Base-by-base conservation (phyloP, 108 stramenopile species). In the Schizochytrium sp. region DNA sequence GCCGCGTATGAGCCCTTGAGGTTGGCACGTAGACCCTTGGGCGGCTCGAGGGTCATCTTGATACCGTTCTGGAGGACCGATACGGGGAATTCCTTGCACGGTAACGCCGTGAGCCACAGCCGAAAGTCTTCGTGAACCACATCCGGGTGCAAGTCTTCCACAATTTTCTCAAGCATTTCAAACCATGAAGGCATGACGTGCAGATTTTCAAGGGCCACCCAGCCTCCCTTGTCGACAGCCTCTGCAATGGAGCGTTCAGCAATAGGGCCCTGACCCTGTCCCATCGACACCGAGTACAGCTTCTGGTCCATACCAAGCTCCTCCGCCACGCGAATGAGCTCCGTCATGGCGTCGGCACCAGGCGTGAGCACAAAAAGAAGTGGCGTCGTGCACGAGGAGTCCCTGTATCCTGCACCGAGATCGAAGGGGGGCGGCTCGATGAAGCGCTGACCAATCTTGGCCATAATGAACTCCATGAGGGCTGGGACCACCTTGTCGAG, bases 1-100 rank as follows among this genome's bases (percentile, higher is more conserved):
- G 87, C 92, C 58, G 59, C 90, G 87, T 87, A 93, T 14, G 91
- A 91, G 25, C 92, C 93, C 43, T 93, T 69, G 16, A 95, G 60
- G 60, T 93, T 94, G 34, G 94, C 94, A 12, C 94, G 90, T 92
- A 95, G 87, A 43, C 94, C 94, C 92, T 92, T 93, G 34, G 94
- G 93, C 34, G 94, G 94, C 89, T 95, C 94, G 59, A 93, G 92
- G 16, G 94, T 95, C 92, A 95, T 95, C 90, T 95, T 95, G 23
- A 95, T 91, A 45, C 93, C 93, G 58, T 92, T 92, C 88, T 94
- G 94, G 44, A 95, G 92, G 21, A 95, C 93, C 55, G 57, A 94
- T 16, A 93, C 93, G 28, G 94, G 94, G 88, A 95, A 95, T 8
- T 93, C 72, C 41, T 91, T 89, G 58, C 69, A 90, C 19, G 94